These are phyloP conservation scores for Artemisia annua DNA, from an alignment of 129 eudicot genomes.

Conservation along the genomic window DNA sequence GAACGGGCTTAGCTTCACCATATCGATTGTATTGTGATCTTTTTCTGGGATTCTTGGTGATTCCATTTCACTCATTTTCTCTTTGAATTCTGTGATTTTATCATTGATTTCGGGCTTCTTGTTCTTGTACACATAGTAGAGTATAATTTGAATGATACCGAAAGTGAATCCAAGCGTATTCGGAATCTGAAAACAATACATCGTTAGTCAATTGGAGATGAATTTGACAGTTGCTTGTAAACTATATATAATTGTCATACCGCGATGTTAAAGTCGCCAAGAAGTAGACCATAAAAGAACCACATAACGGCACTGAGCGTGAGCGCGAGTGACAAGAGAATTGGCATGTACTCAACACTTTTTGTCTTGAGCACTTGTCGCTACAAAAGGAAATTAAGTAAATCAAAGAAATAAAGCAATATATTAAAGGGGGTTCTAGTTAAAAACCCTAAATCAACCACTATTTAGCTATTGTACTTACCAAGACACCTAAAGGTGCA, in stretches of 20 bases:
- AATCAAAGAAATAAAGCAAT: not conserved
- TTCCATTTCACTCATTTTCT: slow-evolving; percentile 33
- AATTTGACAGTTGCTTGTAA: not conserved
- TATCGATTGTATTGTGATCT: slow-evolving; percentile 46
- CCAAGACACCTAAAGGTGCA: slow-evolving; percentile 84
- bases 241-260: slow-evolving; percentile 27
- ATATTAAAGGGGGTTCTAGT: too few species aligned
- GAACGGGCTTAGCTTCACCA: slow-evolving; percentile 42
- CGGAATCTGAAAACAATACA: slow-evolving; percentile 46
- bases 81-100: slow-evolving; percentile 28
- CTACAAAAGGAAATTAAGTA: slow-evolving; percentile 36
- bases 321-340: slow-evolving; percentile 66
- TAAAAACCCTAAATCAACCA: too few species aligned
- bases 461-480: slow-evolving; percentile 29
- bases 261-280: slow-evolving; percentile 67
- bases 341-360: slow-evolving; percentile 97
- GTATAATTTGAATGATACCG: slow-evolving; percentile 65
- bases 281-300: slow-evolving; percentile 84
- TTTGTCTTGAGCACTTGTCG: slow-evolving; percentile 86
- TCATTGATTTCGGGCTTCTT: slow-evolving; percentile 40
- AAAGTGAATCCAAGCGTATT: slow-evolving; percentile 68
- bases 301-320: slow-evolving; percentile 88
- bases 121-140: slow-evolving; percentile 52
- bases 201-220: not conserved
- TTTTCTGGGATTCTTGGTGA: slow-evolving; percentile 34